Evolutionary conservation across 768 basidiomycete species (phyloP).

Genomic region (Kwoniella heveanensis): DNA sequence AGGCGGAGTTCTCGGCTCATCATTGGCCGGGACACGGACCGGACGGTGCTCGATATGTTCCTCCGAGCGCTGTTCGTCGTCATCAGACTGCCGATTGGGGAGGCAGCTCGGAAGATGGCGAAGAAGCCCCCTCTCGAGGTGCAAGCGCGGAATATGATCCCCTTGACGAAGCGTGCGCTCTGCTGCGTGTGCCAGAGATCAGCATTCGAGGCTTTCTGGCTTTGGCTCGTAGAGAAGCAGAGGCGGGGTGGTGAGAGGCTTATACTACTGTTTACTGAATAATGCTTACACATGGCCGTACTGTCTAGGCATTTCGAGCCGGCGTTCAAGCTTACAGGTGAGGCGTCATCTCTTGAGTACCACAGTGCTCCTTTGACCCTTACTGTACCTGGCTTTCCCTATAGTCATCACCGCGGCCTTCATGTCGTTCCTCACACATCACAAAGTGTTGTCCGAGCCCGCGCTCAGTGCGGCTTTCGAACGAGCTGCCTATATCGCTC

Average conservation of each 20-base stretch:
- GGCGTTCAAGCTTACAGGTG: slow-evolving; percentile 36
- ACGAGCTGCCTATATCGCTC: slow-evolving; percentile 30
- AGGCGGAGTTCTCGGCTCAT: slow-evolving; percentile 17
- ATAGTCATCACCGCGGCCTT: slow-evolving; percentile 46
- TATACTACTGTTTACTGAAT: too few relatives aligned
- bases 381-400: too few relatives aligned
- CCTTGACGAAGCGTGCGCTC: slow-evolving; percentile 35
- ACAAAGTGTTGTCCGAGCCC: slow-evolving; percentile 37
- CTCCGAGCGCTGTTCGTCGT: slow-evolving; percentile 5
- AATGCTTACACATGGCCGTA: too few relatives aligned
- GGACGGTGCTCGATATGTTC: slow-evolving; percentile 15
- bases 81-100: not conserved
- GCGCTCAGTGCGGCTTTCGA: not conserved
- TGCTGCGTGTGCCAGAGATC: slow-evolving; percentile 28
- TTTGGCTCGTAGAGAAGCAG: slow-evolving; percentile 39
- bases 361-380: too few relatives aligned
- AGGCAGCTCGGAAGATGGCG: slow-evolving; percentile 1
- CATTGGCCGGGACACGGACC: slow-evolving; percentile 38
- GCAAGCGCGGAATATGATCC: not conserved
- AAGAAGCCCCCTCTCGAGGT: not conserved
- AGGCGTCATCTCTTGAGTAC: slow-evolving; percentile 1
- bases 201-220: slow-evolving; percentile 46
- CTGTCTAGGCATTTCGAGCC: slow-evolving; percentile 47
- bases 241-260: slow-evolving; percentile 36
- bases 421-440: slow-evolving; percentile 33